Evolutionary conservation across 2,329 filamentous ascomycete genomes (phyloP), one percentile per base, ranked within the genome.

Genomic region (Phaeosphaeria sp.): DNA sequence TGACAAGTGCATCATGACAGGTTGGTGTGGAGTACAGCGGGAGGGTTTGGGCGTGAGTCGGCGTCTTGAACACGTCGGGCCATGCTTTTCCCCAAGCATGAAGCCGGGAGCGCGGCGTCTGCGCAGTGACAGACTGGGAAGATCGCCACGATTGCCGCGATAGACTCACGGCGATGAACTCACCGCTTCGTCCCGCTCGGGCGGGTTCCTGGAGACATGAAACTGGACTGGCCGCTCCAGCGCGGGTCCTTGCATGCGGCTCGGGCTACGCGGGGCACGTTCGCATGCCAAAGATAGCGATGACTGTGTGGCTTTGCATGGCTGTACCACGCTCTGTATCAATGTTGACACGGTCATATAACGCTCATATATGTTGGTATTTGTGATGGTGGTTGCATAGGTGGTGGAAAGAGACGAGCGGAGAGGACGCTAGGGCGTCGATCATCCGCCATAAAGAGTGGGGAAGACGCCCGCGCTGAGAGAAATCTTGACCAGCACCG

Each of bases 51-150:
- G 49, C 43, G 24, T 45, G 55, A 48, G 46, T 60, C 62, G 43
- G 62, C 49, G 59, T 60, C 53, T 52, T 49, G 52, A 47, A 50
- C 51, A 46, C 45, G 61, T 62, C 59, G 45, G 56, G 51, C 55
- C 46, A 57, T 45, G 18, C 51, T 24, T 51, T n/a, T 24, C 20
- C 49, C 13, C 62, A 51, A 54, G 62, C 57, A 65, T 60, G 25
- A 60, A 59, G 55, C 50, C 39, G 18, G 49, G 25, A 40, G 50
- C 24, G 22, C 17, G 43, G 20, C 18, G 24, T 17, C 18, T 43
- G 36, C 22, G 49, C 43, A 24, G 40, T 24, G 49, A 33, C n/a
- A 15, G 51, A 9, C 20, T 17, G 27, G 21, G 33, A 25, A 22
- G 11, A 53, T 22, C 27, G 48, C 25, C 43, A 51, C 27, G 43